A percentile compares a stretch with the other conserved stretches of the same genome.
Evolutionary conservation across 306 rosid species (phyloP).

Genomic region (Quillaja saponaria): DNA sequence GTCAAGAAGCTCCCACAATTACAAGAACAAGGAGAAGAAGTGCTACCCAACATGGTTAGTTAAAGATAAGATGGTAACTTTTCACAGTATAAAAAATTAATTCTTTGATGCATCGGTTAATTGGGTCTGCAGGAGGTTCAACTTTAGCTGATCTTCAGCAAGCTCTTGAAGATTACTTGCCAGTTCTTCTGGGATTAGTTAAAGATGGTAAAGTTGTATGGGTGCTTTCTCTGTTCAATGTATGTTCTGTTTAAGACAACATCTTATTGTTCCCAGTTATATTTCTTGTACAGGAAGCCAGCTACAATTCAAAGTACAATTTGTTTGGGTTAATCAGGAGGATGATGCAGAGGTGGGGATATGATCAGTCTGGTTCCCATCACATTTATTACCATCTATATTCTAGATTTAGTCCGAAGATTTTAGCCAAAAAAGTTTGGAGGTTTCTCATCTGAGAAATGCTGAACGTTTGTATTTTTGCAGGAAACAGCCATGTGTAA

Average conservation of each 20-base stretch:
- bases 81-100: conserved; percentile 16
- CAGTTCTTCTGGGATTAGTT: conserved; percentile 88
- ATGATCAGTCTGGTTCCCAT: conserved; percentile 8
- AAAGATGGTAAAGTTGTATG: conserved; percentile 71
- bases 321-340: conserved; percentile 93
- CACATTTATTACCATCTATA: neutral
- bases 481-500: conserved; percentile 90
- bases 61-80: conserved; percentile 24
- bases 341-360: conserved; percentile 79
- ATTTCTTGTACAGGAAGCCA: conserved; percentile 73
- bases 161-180: conserved; percentile 89
- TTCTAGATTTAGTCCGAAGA: conserved; percentile 22
- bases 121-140: conserved; percentile 77
- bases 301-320: conserved; percentile 82
- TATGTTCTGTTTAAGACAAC: conserved; percentile 26
- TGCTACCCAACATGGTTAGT: conserved; percentile 86
- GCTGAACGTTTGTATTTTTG: conserved; percentile 36
- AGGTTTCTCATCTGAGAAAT: conserved; percentile 28
- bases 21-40: conserved; percentile 85
- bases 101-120: conserved; percentile 37
- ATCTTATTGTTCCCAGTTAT: conserved; percentile 26
- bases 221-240: conserved; percentile 18
- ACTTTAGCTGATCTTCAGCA: conserved; percentile 85
- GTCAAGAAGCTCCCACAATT: conserved; percentile 92
- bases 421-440: too few relatives aligned